These are phyloP conservation scores for Debaryomyces sp. DNA, from an alignment of 1,139 yeast species.

Conservation along the genomic window DNA sequence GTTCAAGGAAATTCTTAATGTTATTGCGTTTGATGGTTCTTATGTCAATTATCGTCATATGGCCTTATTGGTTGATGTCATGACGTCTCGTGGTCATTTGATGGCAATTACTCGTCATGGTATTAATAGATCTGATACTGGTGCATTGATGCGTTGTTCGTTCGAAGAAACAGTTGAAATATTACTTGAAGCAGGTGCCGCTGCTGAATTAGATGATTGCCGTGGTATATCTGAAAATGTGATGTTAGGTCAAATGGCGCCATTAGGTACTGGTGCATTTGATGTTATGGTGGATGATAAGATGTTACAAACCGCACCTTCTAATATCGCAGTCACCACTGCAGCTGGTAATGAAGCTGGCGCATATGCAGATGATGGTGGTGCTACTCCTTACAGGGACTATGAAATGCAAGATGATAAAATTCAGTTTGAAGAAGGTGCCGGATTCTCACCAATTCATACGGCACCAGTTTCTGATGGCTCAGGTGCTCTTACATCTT, in stretches of 20 bases:
- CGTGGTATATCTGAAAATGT: constrained; percentile 98
- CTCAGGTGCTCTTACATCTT: constrained; percentile 91
- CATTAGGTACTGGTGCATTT: constrained; percentile 97
- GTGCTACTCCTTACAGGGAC: constrained; percentile 91
- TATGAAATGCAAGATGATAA: constrained; percentile 78
- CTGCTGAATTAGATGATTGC: constrained; percentile 97
- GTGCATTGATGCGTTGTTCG: constrained; percentile 98
- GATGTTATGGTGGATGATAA: constrained; percentile 95
- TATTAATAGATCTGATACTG: constrained; percentile 97
- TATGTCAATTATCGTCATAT: constrained; percentile 98
- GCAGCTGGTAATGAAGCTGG: constrained; percentile 19
- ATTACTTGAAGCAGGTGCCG: constrained; percentile 95
- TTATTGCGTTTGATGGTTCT: constrained; percentile 99
- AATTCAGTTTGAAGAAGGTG: constrained; percentile 77
- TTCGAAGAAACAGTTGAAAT: constrained; percentile 99
- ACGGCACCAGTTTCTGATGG: constrained; percentile 83
- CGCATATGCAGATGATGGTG: constrained; percentile 63
- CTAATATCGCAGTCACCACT: constrained; percentile 52
- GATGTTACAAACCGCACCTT: constrained; percentile 70
- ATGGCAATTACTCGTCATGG: constrained; percentile 99
- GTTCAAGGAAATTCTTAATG: constrained; percentile 91
- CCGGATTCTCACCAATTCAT: constrained; percentile 92
- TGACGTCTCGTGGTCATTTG: constrained; percentile 98
- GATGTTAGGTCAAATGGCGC: constrained; percentile 97
- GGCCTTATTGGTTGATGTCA: constrained; percentile 96